Base-by-base conservation (phyloP, 768 basidiomycete species). In the Russula earlei region DNA sequence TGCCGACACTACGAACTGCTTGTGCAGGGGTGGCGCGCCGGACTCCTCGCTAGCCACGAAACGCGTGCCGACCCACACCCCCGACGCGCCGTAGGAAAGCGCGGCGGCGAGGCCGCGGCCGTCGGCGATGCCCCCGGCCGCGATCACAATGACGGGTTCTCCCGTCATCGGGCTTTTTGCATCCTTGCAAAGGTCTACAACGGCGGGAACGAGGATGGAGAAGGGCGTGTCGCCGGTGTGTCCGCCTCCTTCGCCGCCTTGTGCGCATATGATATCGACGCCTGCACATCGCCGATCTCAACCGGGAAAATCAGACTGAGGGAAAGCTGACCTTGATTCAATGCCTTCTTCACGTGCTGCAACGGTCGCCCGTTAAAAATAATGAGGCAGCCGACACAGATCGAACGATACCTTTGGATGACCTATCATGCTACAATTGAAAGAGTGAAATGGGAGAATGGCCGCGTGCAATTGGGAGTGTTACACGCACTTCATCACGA, bases 191-290 rank as follows among this genome's bases (percentile, higher is more conserved):
- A 84, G 65, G 67, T 92, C 91, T 44, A 91, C 87, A 49, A 83
- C 81, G 0, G 85, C 81, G 9, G 90, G 91, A 49, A 91, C 85
- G 29, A 93, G 78, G 59, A 92, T 78, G 11, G 85, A 87, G 67
- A 87, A 87, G 1, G 87, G 77, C 11, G 78, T 87, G 52, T 89
- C 85, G 38, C 91, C 88, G 0, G 91, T 91, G 71, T 92, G 91
- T 12, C 90, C 91, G 25, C 91, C 90, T 19, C 89, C 91, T 69
- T 91, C 90, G 17, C 87, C 88, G 33, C 85, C 87, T 67, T 89
- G 89, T 1, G 87, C 90, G 65, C 91, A 90, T 45, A 94, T 91
- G 58, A 93, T 81, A 63, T 94, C 91, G 15, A 91, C 88, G n/a
- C 90, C 88, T 77, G 25, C 25, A 52, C 3, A 5, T 38, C 6